Conservation (phyloP, 1,139 yeast genomes). For the Yamadazyma oceani region DNA sequence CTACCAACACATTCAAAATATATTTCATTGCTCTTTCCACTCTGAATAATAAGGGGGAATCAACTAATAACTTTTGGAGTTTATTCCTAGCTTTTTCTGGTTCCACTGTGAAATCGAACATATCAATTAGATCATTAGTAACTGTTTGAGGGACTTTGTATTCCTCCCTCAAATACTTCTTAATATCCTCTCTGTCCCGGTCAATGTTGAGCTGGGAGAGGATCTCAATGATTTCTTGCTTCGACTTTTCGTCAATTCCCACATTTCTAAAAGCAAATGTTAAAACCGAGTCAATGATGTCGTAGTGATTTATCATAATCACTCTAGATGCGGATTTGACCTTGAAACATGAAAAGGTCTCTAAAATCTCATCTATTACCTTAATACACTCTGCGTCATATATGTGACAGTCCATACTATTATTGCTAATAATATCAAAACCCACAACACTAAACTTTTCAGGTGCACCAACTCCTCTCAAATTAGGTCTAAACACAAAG, state of each 20-base stretch:
- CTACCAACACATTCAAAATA: conserved; percentile 54
- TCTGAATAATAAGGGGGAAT: conserved; percentile 62
- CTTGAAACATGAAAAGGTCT: conserved; percentile 64
- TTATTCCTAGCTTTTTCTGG: conserved; percentile 63
- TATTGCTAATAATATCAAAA: conserved; percentile 73
- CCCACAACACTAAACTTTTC: conserved; percentile 76
- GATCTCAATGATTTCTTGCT: conserved; percentile 64
- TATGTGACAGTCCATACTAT: conserved; percentile 35
- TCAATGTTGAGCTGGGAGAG: conserved; percentile 77
- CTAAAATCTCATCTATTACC: conserved; percentile 71
- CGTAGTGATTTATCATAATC: conserved; percentile 76
- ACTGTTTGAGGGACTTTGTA: conserved; percentile 79
- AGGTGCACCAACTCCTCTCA: conserved; percentile 64
- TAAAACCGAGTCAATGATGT: conserved; percentile 65
- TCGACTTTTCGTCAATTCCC: conserved; percentile 61
- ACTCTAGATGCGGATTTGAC: conserved; percentile 44
- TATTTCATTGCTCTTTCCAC: conserved; percentile 65
- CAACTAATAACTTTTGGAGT: conserved; percentile 69
- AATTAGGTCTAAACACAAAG: conserved; percentile 71
- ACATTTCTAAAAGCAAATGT: conserved; percentile 73
- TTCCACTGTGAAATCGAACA: conserved; percentile 72
- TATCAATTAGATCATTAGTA: conserved; percentile 69
- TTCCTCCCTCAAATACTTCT: conserved; percentile 63
- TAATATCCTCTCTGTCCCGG: conserved; percentile 64
- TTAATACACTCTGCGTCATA: conserved; percentile 88